phyloP scores from a whole-genome alignment of 192 early-diverging fungal species.

The Coemansia sp. region DNA sequence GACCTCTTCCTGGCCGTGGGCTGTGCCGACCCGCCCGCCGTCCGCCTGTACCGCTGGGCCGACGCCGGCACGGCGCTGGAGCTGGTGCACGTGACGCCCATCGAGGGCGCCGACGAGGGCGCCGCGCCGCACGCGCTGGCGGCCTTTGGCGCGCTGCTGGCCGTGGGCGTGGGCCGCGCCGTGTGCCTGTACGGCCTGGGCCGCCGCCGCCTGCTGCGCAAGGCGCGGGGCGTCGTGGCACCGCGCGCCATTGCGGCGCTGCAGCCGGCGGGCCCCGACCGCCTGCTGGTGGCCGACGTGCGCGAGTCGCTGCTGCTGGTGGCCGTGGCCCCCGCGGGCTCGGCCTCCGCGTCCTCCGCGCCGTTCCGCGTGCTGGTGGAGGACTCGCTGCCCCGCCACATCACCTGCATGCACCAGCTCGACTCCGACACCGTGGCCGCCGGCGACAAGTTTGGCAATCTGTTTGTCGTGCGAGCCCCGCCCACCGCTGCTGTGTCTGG shows the following conservation, averaged over 20 bases:
- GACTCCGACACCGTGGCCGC: constrained; percentile 88
- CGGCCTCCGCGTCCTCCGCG: too few relatives aligned
- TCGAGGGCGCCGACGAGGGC: constrained; percentile 51
- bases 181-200: constrained; percentile 93
- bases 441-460: constrained; percentile 97
- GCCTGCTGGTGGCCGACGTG: constrained; percentile 80
- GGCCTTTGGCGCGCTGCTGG: constrained; percentile 79
- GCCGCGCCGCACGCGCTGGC: constrained; percentile 72
- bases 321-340: constrained; percentile 60
- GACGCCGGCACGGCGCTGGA: constrained; percentile 64
- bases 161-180: constrained; percentile 83
- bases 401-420: constrained; percentile 66
- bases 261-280: constrained; percentile 60
- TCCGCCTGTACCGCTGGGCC: constrained; percentile 71
- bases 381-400: constrained; percentile 84
- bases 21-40: constrained; percentile 68
- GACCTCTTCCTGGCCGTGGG: constrained; percentile 81
- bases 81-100: constrained; percentile 80
- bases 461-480: constrained; percentile 64
- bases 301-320: constrained; percentile 85
- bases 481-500: too few relatives aligned
- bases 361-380: constrained; percentile 87
- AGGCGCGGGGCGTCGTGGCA: constrained; percentile 67
- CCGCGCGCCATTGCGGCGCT: constrained; percentile 66
- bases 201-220: constrained; percentile 80